Conservation (phyloP, 192 early-diverging fungal genomes). For the Umbelopsis sp. region DNA sequence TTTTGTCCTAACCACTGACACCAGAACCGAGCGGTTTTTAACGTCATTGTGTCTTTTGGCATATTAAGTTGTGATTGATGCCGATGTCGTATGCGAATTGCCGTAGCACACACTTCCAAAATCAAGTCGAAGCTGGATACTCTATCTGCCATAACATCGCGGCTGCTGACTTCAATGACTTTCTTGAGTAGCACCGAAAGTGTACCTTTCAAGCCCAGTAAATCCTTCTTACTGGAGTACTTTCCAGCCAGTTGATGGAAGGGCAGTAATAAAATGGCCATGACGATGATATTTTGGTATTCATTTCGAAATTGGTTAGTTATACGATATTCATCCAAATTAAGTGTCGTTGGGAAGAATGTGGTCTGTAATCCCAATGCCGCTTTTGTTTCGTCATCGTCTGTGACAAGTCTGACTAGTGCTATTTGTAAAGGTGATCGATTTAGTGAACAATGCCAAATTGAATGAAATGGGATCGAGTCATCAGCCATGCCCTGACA, state of each 20-base stretch:
- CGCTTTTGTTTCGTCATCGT: conserved; percentile 11
- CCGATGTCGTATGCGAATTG: not conserved
- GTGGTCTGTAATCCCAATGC: not conserved
- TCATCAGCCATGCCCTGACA: too few species aligned
- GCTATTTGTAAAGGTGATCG: not conserved
- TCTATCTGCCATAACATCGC: not conserved
- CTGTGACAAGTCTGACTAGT: conserved; percentile 14
- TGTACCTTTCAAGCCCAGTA: conserved; percentile 41
- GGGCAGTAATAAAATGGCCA: conserved; percentile 39
- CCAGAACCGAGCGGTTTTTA: conserved; percentile 18
- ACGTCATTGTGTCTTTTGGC: not conserved
- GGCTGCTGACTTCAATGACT: conserved; percentile 2
- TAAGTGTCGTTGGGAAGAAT: conserved; percentile 32
- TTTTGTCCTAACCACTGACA: conserved; percentile 19
- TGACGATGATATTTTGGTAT: conserved; percentile 45
- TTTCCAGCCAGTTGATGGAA: conserved; percentile 43
- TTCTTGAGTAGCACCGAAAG: conserved; percentile 38
- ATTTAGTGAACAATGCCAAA: too few species aligned
- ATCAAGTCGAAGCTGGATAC: conserved; percentile 23
- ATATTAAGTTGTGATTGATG: not conserved
- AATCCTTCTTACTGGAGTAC: conserved; percentile 35
- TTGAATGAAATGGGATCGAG: too few species aligned
- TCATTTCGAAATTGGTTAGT: conserved; percentile 43
- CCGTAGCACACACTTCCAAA: conserved; percentile 15
- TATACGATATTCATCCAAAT: conserved; percentile 43